phyloP scores from a whole-genome alignment of 2,329 filamentous ascomycete species.

The Penicillium sp. region DNA sequence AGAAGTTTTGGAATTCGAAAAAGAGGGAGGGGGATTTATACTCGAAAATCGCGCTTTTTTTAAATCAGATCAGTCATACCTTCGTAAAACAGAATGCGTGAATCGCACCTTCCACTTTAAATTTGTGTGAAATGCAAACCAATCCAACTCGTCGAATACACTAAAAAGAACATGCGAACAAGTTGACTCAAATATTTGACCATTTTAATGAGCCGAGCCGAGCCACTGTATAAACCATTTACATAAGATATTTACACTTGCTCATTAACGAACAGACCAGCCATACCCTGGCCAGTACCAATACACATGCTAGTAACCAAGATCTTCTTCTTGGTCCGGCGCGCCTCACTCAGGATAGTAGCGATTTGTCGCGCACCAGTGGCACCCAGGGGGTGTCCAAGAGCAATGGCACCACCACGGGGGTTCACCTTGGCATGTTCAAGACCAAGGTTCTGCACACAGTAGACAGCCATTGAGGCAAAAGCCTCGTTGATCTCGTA shows the following conservation, averaged over 20 bases:
- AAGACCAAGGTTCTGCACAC: conserved; percentile 66
- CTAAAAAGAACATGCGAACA: too few species aligned
- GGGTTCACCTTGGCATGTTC: conserved; percentile 80
- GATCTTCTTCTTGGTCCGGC: conserved; percentile 85
- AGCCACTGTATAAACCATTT: neutral
- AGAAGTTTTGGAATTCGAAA: too few species aligned
- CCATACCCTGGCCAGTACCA: conserved; percentile 67
- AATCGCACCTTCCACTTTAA: too few species aligned
- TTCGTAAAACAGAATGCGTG: too few species aligned
- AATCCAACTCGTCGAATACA: too few species aligned
- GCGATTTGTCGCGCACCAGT: conserved; percentile 89
- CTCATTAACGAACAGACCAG: conserved; percentile 66
- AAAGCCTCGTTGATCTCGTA: conserved; percentile 98
- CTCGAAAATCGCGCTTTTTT: too few species aligned
- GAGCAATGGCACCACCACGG: conserved; percentile 86
- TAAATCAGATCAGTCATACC: too few species aligned
- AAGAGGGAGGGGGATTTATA: too few species aligned
- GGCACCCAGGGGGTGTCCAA: conserved; percentile 87
- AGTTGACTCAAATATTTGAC: neutral
- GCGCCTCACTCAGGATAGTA: conserved; percentile 82
- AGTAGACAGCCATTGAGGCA: conserved; percentile 96
- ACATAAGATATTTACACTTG: conserved; percentile 42
- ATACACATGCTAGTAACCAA: conserved; percentile 89
- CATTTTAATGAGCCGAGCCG: neutral
- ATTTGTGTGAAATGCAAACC: too few species aligned